Conservation (phyloP, 169 alveolate species). For the Miamiensis avidus region DNA sequence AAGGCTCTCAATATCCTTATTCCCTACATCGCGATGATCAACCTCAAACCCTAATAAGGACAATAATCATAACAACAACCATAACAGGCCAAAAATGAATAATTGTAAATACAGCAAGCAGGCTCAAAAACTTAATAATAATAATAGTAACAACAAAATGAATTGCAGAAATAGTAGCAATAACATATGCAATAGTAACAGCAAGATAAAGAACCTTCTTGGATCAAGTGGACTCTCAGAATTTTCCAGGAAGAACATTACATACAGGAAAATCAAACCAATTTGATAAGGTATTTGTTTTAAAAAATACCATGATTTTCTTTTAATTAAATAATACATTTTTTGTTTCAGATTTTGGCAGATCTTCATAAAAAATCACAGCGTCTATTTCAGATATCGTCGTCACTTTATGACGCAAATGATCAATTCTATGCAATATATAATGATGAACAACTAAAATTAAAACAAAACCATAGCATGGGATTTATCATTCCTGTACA, state of each 20-base stretch:
- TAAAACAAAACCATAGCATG: not conserved
- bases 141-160: not conserved
- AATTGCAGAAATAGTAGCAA: not conserved
- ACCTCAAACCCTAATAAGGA: not conserved
- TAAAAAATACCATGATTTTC: too few species aligned
- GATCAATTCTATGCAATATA: conserved; percentile 13
- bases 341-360: conserved; percentile 12
- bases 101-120: not conserved
- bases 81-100: not conserved
- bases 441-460: not conserved
- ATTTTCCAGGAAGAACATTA: not conserved
- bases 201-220: not conserved
- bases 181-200: too few species aligned
- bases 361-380: conserved; percentile 19
- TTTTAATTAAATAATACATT: too few species aligned
- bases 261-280: not conserved
- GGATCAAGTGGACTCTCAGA: not conserved
- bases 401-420: conserved; percentile 12
- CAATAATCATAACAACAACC: not conserved
- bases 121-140: not conserved
- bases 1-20: not conserved
- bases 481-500: conserved; percentile 17
- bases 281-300: too few species aligned
- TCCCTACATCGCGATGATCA: not conserved
- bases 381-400: not conserved